These are phyloP conservation scores for Penicillium riverlandense DNA, from an alignment of 495 filamentous ascomycete species.

Conservation along the genomic window DNA sequence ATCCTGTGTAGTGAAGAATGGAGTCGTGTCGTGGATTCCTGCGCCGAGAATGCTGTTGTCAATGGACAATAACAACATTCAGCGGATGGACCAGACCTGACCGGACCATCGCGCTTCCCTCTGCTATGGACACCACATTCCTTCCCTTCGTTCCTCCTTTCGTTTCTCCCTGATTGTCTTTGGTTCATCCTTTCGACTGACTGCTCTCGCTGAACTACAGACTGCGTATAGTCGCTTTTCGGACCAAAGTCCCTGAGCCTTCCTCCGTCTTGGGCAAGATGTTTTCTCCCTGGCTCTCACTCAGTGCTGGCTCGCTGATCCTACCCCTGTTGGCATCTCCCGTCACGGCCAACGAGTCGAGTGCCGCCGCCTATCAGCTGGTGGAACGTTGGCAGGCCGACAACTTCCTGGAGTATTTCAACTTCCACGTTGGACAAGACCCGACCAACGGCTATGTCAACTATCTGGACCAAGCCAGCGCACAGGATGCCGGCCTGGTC, in stretches of 20 bases:
- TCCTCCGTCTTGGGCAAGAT: conserved; percentile 4
- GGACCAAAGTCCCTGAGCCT: too few species aligned
- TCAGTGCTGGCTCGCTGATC: conserved; percentile 24
- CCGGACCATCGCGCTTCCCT: too few species aligned
- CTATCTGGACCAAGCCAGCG: conserved; percentile 51
- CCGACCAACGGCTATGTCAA: conserved; percentile 66
- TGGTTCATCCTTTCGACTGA: not conserved
- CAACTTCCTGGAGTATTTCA: conserved; percentile 46
- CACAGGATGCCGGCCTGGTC: conserved; percentile 50
- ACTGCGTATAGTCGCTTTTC: not conserved
- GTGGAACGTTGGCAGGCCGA: conserved; percentile 36
- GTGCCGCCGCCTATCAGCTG: conserved; percentile 29
- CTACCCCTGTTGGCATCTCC: conserved; percentile 12
- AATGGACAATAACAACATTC: too few species aligned
- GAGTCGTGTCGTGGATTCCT: too few species aligned
- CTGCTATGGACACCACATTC: too few species aligned
- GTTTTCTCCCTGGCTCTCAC: conserved; percentile 11
- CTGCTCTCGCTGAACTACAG: not conserved
- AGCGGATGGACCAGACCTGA: too few species aligned
- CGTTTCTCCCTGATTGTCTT: conserved; percentile 2
- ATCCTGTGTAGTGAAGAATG: too few species aligned
- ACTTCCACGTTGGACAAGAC: conserved; percentile 45
- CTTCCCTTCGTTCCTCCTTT: not conserved
- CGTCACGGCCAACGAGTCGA: conserved; percentile 3
- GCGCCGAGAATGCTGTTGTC: too few species aligned